phyloP scores from a whole-genome alignment of 2,329 filamentous ascomycete genomes.

The Sodiomyces alkalinus region DNA sequence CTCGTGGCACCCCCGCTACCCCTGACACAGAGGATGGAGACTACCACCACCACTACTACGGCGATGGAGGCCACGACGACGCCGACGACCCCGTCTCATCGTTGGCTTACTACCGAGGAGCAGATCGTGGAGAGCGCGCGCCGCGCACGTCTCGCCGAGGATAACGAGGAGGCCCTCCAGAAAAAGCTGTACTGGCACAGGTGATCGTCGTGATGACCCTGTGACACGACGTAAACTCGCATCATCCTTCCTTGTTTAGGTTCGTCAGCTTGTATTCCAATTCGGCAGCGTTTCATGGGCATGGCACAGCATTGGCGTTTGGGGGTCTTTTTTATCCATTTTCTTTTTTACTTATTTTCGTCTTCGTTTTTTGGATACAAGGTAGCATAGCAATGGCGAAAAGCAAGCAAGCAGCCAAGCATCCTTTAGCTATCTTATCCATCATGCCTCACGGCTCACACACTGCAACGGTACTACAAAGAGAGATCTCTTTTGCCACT shows the following conservation, averaged over 20 bases:
- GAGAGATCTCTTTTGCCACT: no score
- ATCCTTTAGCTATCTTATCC: no score
- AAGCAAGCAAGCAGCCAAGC: no score
- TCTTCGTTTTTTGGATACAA: no score
- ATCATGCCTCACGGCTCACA: no score
- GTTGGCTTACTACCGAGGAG: conserved; percentile 25
- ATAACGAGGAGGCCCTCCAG: conserved; percentile 29
- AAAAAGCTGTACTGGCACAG: conserved; percentile 27
- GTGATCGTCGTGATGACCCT: neutral
- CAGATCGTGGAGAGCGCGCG: conserved; percentile 30
- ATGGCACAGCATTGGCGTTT: conserved; percentile 5
- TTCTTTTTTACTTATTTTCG: neutral
- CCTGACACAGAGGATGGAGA: conserved; percentile 1
- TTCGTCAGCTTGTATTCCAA: neutral
- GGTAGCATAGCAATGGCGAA: no score
- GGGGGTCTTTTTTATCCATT: neutral
- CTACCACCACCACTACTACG: no score
- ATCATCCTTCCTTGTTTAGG: neutral
- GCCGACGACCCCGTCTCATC: conserved; percentile 20
- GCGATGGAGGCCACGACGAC: no score
- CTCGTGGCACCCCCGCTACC: conserved; percentile 1
- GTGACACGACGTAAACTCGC: no score
- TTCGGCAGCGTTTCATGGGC: neutral
- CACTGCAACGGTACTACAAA: no score
- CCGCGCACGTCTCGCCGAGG: conserved; percentile 20